phyloP scores from a whole-genome alignment of 2,329 filamentous ascomycete genomes.

The Capronia americana region DNA sequence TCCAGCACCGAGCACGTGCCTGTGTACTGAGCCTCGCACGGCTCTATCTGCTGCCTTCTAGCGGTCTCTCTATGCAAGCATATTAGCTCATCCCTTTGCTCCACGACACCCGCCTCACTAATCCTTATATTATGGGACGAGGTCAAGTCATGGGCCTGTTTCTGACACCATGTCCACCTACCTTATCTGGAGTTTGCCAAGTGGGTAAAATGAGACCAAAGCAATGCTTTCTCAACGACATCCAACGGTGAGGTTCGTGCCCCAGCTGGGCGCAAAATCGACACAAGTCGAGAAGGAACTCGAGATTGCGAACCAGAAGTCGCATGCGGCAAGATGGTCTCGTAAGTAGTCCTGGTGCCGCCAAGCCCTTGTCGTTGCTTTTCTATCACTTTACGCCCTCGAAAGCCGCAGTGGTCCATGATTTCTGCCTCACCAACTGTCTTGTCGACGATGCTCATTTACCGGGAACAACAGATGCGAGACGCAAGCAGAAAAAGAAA shows the following conservation, averaged over 20 bases:
- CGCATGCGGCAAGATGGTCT: slow-evolving; percentile 6
- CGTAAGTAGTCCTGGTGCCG: not conserved
- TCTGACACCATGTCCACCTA: not conserved
- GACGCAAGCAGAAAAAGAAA: slow-evolving; percentile 8
- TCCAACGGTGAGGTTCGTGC: slow-evolving; percentile 9
- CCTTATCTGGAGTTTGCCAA: slow-evolving; percentile 4
- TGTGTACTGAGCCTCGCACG: not conserved
- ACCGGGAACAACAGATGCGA: not conserved
- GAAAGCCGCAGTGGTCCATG: too few species aligned
- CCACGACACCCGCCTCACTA: not conserved
- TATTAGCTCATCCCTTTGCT: not conserved
- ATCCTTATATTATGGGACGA: not conserved
- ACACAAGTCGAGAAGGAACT: slow-evolving; percentile 13
- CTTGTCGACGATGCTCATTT: not conserved
- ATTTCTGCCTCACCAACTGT: not conserved
- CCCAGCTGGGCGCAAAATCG: not conserved
- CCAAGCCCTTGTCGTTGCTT: not conserved
- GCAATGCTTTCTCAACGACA: slow-evolving; percentile 2
- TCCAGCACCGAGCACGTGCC: not conserved
- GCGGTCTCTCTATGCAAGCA: not conserved
- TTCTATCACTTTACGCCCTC: not conserved
- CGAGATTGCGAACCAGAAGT: slow-evolving; percentile 15
- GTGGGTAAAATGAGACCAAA: not conserved
- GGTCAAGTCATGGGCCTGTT: not conserved
- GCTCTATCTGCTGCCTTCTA: not conserved